These are phyloP conservation scores for Wickerhamomyces sp. DNA, from an alignment of 1,139 yeast species.

Conservation along the genomic window DNA sequence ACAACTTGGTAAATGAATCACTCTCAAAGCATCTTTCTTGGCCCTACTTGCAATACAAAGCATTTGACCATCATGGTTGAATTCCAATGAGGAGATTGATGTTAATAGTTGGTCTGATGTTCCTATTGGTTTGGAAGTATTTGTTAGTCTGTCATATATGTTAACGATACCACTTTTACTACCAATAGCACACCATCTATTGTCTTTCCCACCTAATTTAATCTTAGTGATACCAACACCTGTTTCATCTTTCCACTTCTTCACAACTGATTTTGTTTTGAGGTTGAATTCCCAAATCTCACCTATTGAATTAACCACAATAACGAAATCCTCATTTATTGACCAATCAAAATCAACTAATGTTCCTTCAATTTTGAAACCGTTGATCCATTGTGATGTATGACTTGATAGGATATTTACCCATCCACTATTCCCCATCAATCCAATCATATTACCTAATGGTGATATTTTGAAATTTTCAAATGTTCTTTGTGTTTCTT, in stretches of 20 bases:
- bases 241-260: slow-evolving; percentile 83
- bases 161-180: slow-evolving; percentile 86
- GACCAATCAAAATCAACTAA: slow-evolving; percentile 75
- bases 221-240: slow-evolving; percentile 80
- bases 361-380: slow-evolving; percentile 85
- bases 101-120: slow-evolving; percentile 78
- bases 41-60: slow-evolving; percentile 83
- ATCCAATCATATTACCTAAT: slow-evolving; percentile 65
- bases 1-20: slow-evolving; percentile 86
- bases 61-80: slow-evolving; percentile 86
- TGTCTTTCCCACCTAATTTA: slow-evolving; percentile 72
- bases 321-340: slow-evolving; percentile 43
- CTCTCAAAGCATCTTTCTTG: slow-evolving; percentile 76
- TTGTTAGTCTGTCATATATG: slow-evolving; percentile 54
- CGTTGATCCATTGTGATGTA: slow-evolving; percentile 82
- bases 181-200: slow-evolving; percentile 87
- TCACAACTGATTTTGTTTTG: slow-evolving; percentile 39
- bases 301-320: slow-evolving; percentile 74
- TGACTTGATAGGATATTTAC: slow-evolving; percentile 69
- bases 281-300: slow-evolving; percentile 87
- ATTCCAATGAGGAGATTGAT: slow-evolving; percentile 65
- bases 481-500: slow-evolving; percentile 77
- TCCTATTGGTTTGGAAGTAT: slow-evolving; percentile 43
- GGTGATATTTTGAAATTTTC: slow-evolving; percentile 76
- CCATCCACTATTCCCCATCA: slow-evolving; percentile 89